Conservation (phyloP, 352 stramenopile genomes). For the Phytophthora tubulina region DNA sequence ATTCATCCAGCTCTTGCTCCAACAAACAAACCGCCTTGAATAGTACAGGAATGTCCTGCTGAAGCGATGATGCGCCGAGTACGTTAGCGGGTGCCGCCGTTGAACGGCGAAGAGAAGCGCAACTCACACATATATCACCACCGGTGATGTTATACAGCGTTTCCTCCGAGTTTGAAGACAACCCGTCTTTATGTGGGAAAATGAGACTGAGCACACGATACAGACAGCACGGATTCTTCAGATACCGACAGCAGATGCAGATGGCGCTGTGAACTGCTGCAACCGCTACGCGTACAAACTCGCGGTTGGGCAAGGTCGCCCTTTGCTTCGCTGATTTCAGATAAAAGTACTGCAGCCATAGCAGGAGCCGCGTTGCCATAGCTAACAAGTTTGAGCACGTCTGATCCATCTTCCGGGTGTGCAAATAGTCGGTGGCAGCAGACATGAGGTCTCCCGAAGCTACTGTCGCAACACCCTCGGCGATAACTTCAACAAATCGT, state of each 20-base stretch:
- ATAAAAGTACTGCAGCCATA: constrained; percentile 79
- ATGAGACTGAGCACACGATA: constrained; percentile 68
- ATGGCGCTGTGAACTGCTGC: constrained; percentile 83
- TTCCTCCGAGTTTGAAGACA: constrained; percentile 64
- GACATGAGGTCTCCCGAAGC: constrained; percentile 66
- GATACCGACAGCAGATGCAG: constrained; percentile 69
- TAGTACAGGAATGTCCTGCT: constrained; percentile 72
- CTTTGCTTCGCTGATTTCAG: constrained; percentile 49
- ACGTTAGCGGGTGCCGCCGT: constrained; percentile 7
- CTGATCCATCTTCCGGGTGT: constrained; percentile 75
- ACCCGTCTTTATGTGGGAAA: constrained; percentile 74
- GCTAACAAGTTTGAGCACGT: constrained; percentile 70
- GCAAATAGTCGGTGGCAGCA: constrained; percentile 55
- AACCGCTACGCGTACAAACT: constrained; percentile 71
- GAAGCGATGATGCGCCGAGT: constrained; percentile 50
- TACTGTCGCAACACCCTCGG: constrained; percentile 61
- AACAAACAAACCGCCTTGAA: constrained; percentile 69
- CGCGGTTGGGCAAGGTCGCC: constrained; percentile 43
- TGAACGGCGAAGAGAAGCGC: constrained; percentile 39
- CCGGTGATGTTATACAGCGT: constrained; percentile 63
- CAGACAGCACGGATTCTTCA: constrained; percentile 76
- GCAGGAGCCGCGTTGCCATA: constrained; percentile 58
- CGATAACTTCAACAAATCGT: constrained; percentile 67
- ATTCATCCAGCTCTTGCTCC: constrained; percentile 58
- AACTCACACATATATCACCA: constrained; percentile 66